Base-by-base conservation (phyloP, 176 grass and related monocot genomes). In the Miscanthus lutarioriparius region DNA sequence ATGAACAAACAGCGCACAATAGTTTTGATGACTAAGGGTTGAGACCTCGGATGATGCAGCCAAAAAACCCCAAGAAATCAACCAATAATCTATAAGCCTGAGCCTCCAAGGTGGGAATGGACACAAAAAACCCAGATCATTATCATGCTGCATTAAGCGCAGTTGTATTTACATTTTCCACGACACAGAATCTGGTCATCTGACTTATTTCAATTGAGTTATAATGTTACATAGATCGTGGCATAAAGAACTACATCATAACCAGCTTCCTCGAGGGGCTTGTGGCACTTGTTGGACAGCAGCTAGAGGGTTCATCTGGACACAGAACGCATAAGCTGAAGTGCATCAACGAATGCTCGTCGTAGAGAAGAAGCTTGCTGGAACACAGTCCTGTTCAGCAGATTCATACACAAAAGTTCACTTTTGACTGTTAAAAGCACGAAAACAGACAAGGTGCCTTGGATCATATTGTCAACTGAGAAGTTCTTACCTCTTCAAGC, bases 271-370 rank as follows among this genome's bases (percentile, higher is more conserved):
- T 75, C 87, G 86, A 20, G 91, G 87, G 33, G 70, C 82, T 45
- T 89, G 84, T 25, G 95, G 91, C 54, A 86, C 47, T 70, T 98
- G 92, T 64, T 93, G 96, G 59, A 94, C 89, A 59, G 93, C 91
- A 75, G 96, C 96, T 51, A 98, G 87, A 0, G 96, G 96, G 77
- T 98, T 98, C 89, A 94, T 88, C 87, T 98, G 96, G 70, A 95
- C 83, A 14, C 89, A 95, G 77, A 98, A 98, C 1, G 93, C 96
- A n/a, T n/a, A 2, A 98, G 89, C 20, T 75, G 89, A 84, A 92
- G 76, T 27, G 91, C 87, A 51, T 98, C 96, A 27, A 98, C 7
- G 69, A 90, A 78, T 25, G 81, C 87, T 78, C 75, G 85, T 82
- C 86, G 90, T 39, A 98, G 67, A 36, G 87, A 93, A 19, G 84